phyloP scores from a whole-genome alignment of 73 alveolate genomes.

The Stentor roeselii region DNA sequence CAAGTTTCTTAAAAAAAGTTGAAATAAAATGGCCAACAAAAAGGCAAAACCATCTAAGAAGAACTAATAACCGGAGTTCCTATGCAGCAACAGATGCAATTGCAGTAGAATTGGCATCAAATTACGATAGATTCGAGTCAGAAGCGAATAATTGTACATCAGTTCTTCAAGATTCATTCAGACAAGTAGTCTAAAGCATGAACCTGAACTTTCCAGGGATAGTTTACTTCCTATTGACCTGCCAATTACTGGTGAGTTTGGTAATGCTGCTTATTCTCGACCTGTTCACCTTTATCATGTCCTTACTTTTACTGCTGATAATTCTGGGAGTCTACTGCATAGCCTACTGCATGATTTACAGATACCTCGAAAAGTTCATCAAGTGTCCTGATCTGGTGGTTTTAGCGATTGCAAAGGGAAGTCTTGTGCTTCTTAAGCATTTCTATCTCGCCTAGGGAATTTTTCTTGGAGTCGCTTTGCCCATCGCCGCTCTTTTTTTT shows the following conservation, averaged over 20 bases:
- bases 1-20: too few relatives aligned
- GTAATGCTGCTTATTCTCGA: neutral
- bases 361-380: neutral
- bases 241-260: neutral
- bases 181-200: neutral
- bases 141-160: neutral
- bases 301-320: neutral
- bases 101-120: neutral
- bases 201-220: neutral
- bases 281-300: neutral
- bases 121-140: neutral
- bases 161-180: neutral
- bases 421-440: neutral
- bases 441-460: neutral
- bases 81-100: neutral
- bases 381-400: neutral
- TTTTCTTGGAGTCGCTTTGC: neutral
- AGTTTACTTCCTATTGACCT: neutral
- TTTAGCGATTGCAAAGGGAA: neutral
- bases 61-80: neutral
- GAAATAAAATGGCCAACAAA: neutral
- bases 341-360: neutral
- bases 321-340: neutral
- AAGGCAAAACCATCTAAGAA: neutral
- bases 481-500: neutral